phyloP scores from a whole-genome alignment of 73 alveolate species.

The Breviolum minutum region DNA sequence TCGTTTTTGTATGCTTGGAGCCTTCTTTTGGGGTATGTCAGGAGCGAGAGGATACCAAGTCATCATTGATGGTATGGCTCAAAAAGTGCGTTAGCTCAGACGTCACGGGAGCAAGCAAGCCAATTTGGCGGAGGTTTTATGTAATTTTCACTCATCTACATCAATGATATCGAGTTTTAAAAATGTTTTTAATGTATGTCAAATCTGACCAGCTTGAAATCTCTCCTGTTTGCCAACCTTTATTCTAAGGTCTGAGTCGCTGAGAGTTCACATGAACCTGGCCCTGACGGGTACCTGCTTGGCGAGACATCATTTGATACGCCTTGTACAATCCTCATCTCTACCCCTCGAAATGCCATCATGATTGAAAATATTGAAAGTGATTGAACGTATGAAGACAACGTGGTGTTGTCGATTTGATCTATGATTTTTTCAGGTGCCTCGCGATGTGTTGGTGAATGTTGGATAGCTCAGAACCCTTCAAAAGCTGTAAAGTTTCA shows the following conservation, averaged over 20 bases:
- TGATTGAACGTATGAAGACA: too few species aligned
- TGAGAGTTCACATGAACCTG: slow-evolving; percentile 44
- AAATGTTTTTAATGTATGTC: neutral
- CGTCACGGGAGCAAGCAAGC: neutral
- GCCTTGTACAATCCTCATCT: neutral
- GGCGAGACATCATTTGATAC: slow-evolving; percentile 41
- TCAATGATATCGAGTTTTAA: neutral
- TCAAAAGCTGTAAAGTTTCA: too few species aligned
- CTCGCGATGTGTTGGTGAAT: slow-evolving; percentile 52
- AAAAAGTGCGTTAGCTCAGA: slow-evolving; percentile 8
- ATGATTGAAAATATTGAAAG: too few species aligned
- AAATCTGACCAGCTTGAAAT: neutral
- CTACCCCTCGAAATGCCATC: too few species aligned
- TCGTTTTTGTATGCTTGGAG: too few species aligned
- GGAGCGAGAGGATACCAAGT: slow-evolving; percentile 77
- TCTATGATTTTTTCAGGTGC: neutral
- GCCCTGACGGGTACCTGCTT: slow-evolving; percentile 58
- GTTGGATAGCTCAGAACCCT: neutral
- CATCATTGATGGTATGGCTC: slow-evolving; percentile 44
- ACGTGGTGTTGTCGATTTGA: neutral
- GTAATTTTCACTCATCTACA: too few species aligned
- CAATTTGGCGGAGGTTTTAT: too few species aligned
- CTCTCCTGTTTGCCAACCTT: neutral
- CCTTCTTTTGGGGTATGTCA: neutral
- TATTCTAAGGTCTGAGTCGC: slow-evolving; percentile 22